Evolutionary conservation across 2,329 filamentous ascomycete genomes (phyloP).

Genomic region (Mollisia scopiformis): DNA sequence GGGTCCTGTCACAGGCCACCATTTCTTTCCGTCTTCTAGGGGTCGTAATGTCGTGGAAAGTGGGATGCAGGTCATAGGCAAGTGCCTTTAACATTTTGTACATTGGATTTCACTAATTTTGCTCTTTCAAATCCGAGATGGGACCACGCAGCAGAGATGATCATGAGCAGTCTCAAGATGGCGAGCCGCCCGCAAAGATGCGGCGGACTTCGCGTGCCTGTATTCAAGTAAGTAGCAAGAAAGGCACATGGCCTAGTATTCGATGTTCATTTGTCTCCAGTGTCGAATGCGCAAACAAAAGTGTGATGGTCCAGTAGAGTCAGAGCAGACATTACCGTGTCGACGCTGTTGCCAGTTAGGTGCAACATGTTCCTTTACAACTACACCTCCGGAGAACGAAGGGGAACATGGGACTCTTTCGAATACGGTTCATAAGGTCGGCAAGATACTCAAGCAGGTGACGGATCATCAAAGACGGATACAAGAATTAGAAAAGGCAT

Average conservation of each 20-base stretch:
- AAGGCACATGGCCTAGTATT: background rate
- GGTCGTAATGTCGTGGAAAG: background rate
- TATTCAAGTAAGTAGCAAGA: constrained; percentile 1
- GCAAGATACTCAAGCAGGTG: constrained; percentile 7
- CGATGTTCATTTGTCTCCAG: background rate
- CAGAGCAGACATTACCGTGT: background rate
- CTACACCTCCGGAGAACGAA: constrained; percentile 4
- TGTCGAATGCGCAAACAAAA: constrained; percentile 10
- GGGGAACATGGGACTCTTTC: background rate
- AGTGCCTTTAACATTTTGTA: background rate
- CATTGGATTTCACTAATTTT: background rate
- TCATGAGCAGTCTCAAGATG: background rate
- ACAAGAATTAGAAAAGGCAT: background rate
- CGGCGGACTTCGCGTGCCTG: constrained; percentile 6
- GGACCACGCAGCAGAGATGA: background rate
- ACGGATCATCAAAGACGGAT: background rate
- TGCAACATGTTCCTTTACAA: constrained; percentile 11
- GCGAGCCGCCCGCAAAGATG: constrained; percentile 10
- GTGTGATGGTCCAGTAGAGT: constrained; percentile 7
- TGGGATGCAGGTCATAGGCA: background rate
- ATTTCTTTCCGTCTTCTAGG: background rate
- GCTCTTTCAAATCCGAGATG: background rate
- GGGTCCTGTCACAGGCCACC: background rate
- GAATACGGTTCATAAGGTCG: constrained; percentile 6
- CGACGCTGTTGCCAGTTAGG: constrained; percentile 8